Evolutionary conservation across 257 asterid genomes (phyloP).

Genomic region (Salvia hispanica): DNA sequence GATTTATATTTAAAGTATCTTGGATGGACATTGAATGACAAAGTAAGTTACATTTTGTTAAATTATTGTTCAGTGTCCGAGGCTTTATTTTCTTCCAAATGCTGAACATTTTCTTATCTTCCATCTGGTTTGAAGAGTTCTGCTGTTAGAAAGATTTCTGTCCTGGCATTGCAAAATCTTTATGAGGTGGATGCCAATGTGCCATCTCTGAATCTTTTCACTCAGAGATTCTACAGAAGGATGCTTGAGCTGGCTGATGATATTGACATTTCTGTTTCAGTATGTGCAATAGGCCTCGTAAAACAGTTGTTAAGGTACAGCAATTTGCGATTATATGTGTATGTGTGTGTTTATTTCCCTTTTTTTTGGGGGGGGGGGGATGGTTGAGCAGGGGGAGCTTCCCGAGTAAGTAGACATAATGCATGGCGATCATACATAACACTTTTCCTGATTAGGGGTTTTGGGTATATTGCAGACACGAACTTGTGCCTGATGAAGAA

Average conservation of each 20-base stretch:
- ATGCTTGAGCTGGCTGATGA: slow-evolving; percentile 99
- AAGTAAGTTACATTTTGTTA: slow-evolving; percentile 53
- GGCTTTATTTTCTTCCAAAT: slow-evolving; percentile 26
- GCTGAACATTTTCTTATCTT: slow-evolving; percentile 32
- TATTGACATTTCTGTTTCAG: slow-evolving; percentile 94
- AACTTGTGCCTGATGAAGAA: slow-evolving; percentile 97
- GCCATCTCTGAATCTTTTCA: slow-evolving; percentile 94
- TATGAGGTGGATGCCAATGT: slow-evolving; percentile 94
- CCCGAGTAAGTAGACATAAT: slow-evolving; percentile 1
- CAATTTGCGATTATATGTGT: not conserved
- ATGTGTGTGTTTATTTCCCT: too few relatives aligned
- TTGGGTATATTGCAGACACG: slow-evolving; percentile 67
- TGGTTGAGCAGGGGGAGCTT: not conserved
- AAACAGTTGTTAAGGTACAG: slow-evolving; percentile 84
- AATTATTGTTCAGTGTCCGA: not conserved
- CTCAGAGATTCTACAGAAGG: slow-evolving; percentile 83
- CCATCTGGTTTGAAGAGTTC: slow-evolving; percentile 61
- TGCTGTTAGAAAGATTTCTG: slow-evolving; percentile 93
- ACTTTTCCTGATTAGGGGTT: slow-evolving; percentile 33
- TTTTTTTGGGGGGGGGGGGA: not conserved
- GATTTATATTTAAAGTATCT: slow-evolving; percentile 95
- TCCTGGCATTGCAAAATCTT: slow-evolving; percentile 89
- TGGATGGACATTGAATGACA: slow-evolving; percentile 99
- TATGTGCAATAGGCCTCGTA: slow-evolving; percentile 97
- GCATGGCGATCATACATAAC: slow-evolving; percentile 17